A percentile compares a stretch with the other conserved stretches of the same genome.
Conservation (phyloP, 2,329 filamentous ascomycete genomes). For the Cytospora mali region DNA sequence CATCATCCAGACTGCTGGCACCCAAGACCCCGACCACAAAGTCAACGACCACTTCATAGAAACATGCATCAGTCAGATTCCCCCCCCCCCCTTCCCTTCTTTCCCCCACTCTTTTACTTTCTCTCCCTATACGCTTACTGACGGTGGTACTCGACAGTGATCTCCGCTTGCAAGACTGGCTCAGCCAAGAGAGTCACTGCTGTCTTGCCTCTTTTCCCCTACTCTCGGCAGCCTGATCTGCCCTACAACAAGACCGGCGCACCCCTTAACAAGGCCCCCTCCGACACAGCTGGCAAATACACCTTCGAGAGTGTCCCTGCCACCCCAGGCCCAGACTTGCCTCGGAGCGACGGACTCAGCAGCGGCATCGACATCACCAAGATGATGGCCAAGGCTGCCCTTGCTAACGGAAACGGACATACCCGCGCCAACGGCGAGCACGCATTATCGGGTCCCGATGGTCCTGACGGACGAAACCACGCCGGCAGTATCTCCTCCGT, state of each 20-base stretch:
- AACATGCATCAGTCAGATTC: slow-evolving; percentile 87
- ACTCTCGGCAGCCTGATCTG: slow-evolving; percentile 93
- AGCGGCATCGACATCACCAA: slow-evolving; percentile 76
- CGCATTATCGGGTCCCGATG: slow-evolving; percentile 37
- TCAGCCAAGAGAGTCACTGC: slow-evolving; percentile 92
- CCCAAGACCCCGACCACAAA: slow-evolving; percentile 55
- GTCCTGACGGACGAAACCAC: slow-evolving; percentile 41
- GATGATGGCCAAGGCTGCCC: slow-evolving; percentile 68
- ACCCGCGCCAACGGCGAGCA: slow-evolving; percentile 41
- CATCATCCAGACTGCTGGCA: slow-evolving; percentile 89
- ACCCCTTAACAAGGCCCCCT: slow-evolving; percentile 72
- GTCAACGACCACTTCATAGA: slow-evolving; percentile 98
- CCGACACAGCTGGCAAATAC: slow-evolving; percentile 57
- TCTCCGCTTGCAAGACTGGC: slow-evolving; percentile 91
- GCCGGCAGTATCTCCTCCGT: slow-evolving; percentile 44
- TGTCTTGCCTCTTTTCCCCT: slow-evolving; percentile 93
- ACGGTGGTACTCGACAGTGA: slow-evolving; percentile 66
- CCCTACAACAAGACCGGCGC: slow-evolving; percentile 96
- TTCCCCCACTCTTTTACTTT: too few relatives aligned
- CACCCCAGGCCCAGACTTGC: slow-evolving; percentile 74
- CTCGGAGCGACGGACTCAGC: slow-evolving; percentile 65
- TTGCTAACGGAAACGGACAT: slow-evolving; percentile 52
- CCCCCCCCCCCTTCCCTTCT: background rate
- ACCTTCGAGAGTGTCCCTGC: slow-evolving; percentile 92
- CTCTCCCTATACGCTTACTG: slow-evolving; percentile 4